phyloP scores from a whole-genome alignment of 1,139 yeast species.

The Blastobotrys persicus region DNA sequence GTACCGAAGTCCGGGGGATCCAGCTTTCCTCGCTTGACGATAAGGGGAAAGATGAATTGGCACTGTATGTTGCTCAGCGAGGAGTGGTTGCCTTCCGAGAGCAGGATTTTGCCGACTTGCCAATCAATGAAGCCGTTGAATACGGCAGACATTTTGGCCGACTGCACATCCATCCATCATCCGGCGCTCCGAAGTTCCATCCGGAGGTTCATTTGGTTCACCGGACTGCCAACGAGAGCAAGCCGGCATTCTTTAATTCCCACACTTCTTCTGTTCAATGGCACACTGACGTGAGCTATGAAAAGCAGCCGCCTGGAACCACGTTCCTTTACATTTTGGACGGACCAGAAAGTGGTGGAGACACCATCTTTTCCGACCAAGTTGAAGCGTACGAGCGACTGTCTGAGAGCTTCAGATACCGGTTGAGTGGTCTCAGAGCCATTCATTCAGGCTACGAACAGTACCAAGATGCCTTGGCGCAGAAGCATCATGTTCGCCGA shows the following conservation, averaged over 20 bases:
- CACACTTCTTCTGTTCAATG: slow-evolving; percentile 42
- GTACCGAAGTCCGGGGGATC: slow-evolving; percentile 56
- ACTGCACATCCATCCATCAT: slow-evolving; percentile 39
- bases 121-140: slow-evolving; percentile 48
- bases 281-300: slow-evolving; percentile 63
- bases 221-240: slow-evolving; percentile 22
- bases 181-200: slow-evolving; percentile 60
- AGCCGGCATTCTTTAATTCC: slow-evolving; percentile 16
- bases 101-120: slow-evolving; percentile 59
- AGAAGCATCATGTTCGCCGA: slow-evolving; percentile 51
- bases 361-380: slow-evolving; percentile 56
- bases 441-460: slow-evolving; percentile 54
- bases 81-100: slow-evolving; percentile 67
- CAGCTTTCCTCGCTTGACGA: slow-evolving; percentile 54
- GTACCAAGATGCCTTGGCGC: slow-evolving; percentile 43
- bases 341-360: slow-evolving; percentile 58
- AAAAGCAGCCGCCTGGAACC: slow-evolving; percentile 61
- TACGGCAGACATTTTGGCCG: slow-evolving; percentile 53
- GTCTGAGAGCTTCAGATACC: slow-evolving; percentile 51
- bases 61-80: slow-evolving; percentile 60
- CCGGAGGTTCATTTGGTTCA: slow-evolving; percentile 65
- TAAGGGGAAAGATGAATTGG: slow-evolving; percentile 60
- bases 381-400: slow-evolving; percentile 57
- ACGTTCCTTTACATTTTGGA: slow-evolving; percentile 54
- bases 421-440: slow-evolving; percentile 51